A percentile compares a stretch with the other conserved stretches of the same genome.
Evolutionary conservation across 768 basidiomycete genomes (phyloP).

Genomic region (Amanita pseudoporphyria): DNA sequence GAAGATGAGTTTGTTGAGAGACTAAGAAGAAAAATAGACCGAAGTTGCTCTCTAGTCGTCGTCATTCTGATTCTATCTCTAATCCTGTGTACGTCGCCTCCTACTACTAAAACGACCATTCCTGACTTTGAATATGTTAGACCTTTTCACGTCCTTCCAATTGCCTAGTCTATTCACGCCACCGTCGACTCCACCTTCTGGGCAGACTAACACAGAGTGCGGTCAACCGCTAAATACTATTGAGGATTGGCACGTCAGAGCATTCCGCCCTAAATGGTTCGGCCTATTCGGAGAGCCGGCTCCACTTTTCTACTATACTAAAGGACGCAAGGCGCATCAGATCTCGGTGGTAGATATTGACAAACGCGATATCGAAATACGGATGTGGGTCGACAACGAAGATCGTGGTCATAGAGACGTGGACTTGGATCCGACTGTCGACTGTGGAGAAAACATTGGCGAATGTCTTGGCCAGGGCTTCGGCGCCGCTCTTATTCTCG

Average conservation of each 20-base stretch:
- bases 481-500: background rate
- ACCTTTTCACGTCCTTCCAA: background rate
- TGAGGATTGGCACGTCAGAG: background rate
- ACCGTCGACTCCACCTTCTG: background rate
- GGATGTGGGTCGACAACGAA: constrained; percentile 7
- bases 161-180: background rate
- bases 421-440: background rate
- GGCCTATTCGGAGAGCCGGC: constrained; percentile 1
- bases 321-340: background rate
- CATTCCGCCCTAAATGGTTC: constrained; percentile 3
- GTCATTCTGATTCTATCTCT: background rate
- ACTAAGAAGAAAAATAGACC: background rate
- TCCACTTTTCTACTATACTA: background rate
- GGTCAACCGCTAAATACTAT: background rate
- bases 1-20: background rate
- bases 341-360: constrained; percentile 6
- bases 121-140: background rate
- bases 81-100: background rate
- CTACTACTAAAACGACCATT: background rate
- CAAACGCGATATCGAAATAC: constrained; percentile 4
- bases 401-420: background rate
- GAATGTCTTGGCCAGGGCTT: background rate
- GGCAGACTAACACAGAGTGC: background rate
- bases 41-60: background rate
- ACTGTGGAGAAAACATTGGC: constrained; percentile 2